Evolutionary conservation across 2,329 filamentous ascomycete genomes (phyloP).

Genomic region (Beauveria asiatica): DNA sequence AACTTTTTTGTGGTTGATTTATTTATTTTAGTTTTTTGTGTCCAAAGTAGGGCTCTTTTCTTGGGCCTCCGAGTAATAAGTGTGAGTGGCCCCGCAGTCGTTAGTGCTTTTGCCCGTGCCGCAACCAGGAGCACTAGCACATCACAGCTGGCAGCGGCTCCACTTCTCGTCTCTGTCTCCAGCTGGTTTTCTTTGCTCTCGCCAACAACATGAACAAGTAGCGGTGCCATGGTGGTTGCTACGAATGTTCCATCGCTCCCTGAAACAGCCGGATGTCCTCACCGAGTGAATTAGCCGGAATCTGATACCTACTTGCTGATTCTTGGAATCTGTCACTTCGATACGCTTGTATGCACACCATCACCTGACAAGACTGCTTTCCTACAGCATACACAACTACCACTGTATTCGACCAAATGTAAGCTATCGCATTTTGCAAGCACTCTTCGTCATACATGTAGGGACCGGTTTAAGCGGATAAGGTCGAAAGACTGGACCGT

Average conservation of each 20-base stretch:
- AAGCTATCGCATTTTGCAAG: background rate
- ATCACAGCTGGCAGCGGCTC: background rate
- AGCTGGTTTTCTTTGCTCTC: too few relatives aligned
- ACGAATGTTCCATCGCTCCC: too few relatives aligned
- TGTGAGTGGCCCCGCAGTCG: background rate
- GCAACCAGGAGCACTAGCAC: background rate
- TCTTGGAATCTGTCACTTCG: background rate
- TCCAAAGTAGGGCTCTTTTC: constrained; percentile 10
- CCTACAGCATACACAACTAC: background rate
- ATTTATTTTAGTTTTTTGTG: constrained; percentile 4
- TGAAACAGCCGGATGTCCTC: too few relatives aligned
- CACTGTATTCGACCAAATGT: background rate
- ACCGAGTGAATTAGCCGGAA: too few relatives aligned
- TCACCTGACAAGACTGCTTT: background rate
- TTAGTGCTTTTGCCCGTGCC: background rate
- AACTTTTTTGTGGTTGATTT: background rate
- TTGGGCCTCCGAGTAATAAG: background rate
- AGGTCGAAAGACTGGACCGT: constrained; percentile 37
- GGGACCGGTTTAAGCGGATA: constrained; percentile 44
- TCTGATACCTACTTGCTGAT: background rate
- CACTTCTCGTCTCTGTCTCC: background rate
- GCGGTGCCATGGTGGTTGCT: background rate
- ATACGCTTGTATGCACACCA: too few relatives aligned
- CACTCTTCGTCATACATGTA: constrained; percentile 23
- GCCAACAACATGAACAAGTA: background rate